These are phyloP conservation scores for Podaxis sp. DNA, from an alignment of 768 basidiomycete genomes.

Conservation along the genomic window DNA sequence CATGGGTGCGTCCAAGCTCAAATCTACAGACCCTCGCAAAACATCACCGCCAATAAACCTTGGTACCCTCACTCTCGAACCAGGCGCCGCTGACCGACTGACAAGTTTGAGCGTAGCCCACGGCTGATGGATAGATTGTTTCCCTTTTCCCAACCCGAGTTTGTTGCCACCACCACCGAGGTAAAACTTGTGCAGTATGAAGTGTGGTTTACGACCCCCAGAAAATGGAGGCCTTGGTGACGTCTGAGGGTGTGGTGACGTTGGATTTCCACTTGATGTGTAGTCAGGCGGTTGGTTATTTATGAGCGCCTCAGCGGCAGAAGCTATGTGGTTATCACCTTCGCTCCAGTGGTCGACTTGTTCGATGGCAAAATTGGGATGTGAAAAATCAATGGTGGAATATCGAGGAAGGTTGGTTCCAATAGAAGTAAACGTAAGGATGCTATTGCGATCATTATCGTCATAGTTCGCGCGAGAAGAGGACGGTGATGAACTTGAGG, in stretches of 20 bases:
- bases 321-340: not conserved
- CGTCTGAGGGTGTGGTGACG: not conserved
- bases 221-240: not conserved
- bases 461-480: not conserved
- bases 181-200: not conserved
- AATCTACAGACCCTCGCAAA: not conserved
- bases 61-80: not conserved
- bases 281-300: not conserved
- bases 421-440: not conserved
- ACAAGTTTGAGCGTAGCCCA: slow-evolving; percentile 1
- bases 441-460: not conserved
- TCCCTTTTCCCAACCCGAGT: not conserved
- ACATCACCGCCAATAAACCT: not conserved
- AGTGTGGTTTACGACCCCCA: not conserved
- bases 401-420: slow-evolving; percentile 1
- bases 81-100: not conserved
- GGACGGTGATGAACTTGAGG: not conserved
- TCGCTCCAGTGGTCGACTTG: slow-evolving; percentile 1
- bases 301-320: not conserved
- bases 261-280: not conserved
- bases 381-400: not conserved
- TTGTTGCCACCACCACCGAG: not conserved
- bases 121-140: not conserved
- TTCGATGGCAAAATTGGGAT: not conserved
- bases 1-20: not conserved